These are phyloP conservation scores for Pseudocercospora cruenta DNA, from an alignment of 2,329 filamentous ascomycete genomes.

Conservation along the genomic window DNA sequence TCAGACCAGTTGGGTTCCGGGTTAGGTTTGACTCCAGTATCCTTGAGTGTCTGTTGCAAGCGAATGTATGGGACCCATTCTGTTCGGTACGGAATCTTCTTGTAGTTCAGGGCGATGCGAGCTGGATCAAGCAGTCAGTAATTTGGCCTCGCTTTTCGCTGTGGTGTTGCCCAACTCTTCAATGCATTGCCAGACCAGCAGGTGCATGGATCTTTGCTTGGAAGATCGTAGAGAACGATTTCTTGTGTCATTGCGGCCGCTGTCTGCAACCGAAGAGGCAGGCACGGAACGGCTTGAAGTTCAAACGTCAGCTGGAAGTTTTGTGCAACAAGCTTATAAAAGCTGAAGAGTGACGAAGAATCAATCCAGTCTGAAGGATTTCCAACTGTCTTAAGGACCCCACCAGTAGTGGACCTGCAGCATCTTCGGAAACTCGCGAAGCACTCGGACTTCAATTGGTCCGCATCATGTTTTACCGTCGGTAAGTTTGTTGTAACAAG, in stretches of 20 bases:
- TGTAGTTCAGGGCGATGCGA: constrained; percentile 17
- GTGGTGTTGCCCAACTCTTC: constrained; percentile 4
- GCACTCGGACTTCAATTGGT: no score
- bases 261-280: not conserved
- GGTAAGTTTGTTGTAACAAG: no score
- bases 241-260: not conserved
- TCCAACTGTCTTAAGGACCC: no score
- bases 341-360: no score
- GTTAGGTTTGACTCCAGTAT: constrained; percentile 7
- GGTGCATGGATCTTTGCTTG: constrained; percentile 13
- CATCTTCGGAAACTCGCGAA: no score
- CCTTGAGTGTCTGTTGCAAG: constrained; percentile 15
- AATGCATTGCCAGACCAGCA: constrained; percentile 17
- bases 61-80: constrained; percentile 16
- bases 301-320: no score
- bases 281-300: not conserved
- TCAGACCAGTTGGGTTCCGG: constrained; percentile 10
- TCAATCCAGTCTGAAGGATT: no score
- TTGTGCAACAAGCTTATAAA: no score
- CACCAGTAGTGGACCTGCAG: no score
- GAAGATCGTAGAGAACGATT: constrained; percentile 14
- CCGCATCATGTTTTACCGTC: no score
- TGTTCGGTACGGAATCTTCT: constrained; percentile 15
- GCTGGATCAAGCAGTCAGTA: not conserved
- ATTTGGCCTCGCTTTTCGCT: no score